A percentile compares a stretch with the other conserved stretches of the same genome.
phyloP scores from a whole-genome alignment of 2,329 filamentous ascomycete species.

The Myriosclerotinia curreyana region DNA sequence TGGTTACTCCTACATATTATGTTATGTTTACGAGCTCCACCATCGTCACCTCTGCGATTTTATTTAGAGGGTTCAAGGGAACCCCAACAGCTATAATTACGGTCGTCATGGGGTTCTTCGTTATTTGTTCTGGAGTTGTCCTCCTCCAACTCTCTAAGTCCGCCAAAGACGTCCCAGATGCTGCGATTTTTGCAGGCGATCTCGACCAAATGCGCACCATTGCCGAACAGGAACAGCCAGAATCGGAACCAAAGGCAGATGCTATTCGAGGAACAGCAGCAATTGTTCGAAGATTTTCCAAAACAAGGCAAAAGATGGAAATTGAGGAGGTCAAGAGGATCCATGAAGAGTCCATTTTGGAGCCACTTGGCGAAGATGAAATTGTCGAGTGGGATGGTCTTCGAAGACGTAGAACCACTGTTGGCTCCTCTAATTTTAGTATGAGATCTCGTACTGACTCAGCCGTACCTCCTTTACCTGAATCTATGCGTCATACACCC shows the following conservation, averaged over 20 bases:
- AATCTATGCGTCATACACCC: conserved; percentile 32
- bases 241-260: conserved; percentile 93
- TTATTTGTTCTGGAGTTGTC: conserved; percentile 90
- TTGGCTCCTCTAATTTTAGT: conserved; percentile 36
- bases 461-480: conserved; percentile 33
- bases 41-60: conserved; percentile 86
- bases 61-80: conserved; percentile 93
- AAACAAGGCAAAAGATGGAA: conserved; percentile 72
- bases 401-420: conserved; percentile 64
- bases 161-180: conserved; percentile 92
- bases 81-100: conserved; percentile 76
- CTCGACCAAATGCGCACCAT: conserved; percentile 94
- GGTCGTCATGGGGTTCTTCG: conserved; percentile 88
- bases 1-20: conserved; percentile 98
- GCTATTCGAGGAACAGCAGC: conserved; percentile 89
- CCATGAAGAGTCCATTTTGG: conserved; percentile 74
- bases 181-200: conserved; percentile 87
- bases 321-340: conserved; percentile 74
- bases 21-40: conserved; percentile 97
- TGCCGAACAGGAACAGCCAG: conserved; percentile 91
- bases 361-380: conserved; percentile 75
- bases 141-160: conserved; percentile 96
- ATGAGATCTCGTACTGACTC: conserved; percentile 34
- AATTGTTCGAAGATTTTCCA: conserved; percentile 79
- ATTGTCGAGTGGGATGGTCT: conserved; percentile 85